phyloP scores from a whole-genome alignment of 1,284 basidiomycete species.

The Flammula alnicola region DNA sequence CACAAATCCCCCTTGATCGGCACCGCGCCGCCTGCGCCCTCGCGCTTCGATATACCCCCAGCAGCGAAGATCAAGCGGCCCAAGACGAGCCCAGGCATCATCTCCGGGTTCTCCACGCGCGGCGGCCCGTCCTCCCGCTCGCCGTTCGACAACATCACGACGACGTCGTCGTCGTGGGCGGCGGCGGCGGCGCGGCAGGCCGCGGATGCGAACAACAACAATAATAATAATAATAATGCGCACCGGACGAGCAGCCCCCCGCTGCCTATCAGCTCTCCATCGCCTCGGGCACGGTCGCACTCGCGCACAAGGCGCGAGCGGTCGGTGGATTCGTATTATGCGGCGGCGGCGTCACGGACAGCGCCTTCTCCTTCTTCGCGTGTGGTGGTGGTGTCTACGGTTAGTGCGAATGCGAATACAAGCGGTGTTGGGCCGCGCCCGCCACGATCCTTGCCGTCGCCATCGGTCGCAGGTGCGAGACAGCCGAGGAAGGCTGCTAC shows the following conservation, averaged over 20 bases:
- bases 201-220: no score
- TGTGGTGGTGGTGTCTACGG: slow-evolving; percentile 2
- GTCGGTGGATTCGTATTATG: slow-evolving; percentile 14
- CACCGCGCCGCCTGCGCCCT: slow-evolving; percentile 5
- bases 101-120: slow-evolving; percentile 13
- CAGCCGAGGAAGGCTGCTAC: slow-evolving; percentile 15
- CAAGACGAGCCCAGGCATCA: slow-evolving; percentile 30
- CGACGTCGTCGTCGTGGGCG: slow-evolving; percentile 24
- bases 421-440: neutral
- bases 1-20: neutral
- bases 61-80: slow-evolving; percentile 27
- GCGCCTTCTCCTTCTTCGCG: slow-evolving; percentile 1
- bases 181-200: no score
- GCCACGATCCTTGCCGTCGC: slow-evolving; percentile 11
- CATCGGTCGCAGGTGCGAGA: slow-evolving; percentile 11
- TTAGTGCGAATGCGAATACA: neutral
- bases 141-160: slow-evolving; percentile 30
- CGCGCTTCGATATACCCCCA: slow-evolving; percentile 14
- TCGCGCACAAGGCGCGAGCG: slow-evolving; percentile 17
- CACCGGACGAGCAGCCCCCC: slow-evolving; percentile 9
- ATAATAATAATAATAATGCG: neutral
- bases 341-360: neutral
- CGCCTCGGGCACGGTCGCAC: slow-evolving; percentile 19
- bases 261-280: slow-evolving; percentile 14
- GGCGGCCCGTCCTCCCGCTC: neutral